Evolutionary conservation across 1,284 basidiomycete genomes (phyloP).

Genomic region (Boletus mariae): DNA sequence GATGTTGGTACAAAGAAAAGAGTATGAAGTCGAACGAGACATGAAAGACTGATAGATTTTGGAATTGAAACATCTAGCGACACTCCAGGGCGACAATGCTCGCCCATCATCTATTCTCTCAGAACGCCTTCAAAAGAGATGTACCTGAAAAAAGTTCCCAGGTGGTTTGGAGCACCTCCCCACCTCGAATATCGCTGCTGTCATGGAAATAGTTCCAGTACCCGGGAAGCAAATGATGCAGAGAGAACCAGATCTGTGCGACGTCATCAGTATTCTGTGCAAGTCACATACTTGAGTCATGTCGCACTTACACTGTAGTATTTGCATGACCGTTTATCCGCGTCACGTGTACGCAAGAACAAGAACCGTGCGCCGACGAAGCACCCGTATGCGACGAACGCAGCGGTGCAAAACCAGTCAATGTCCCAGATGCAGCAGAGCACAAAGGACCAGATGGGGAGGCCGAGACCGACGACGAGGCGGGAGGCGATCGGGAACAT

Average conservation of each 20-base stretch:
- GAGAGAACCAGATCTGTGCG: constrained; percentile 30
- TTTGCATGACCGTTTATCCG: constrained; percentile 32
- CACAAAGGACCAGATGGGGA: background rate
- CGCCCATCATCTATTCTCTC: background rate
- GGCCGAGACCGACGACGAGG: background rate
- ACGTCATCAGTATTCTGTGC: background rate
- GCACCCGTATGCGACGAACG: constrained; percentile 28
- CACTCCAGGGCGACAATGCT: no score
- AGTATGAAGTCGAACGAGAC: background rate
- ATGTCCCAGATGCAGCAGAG: constrained; percentile 28
- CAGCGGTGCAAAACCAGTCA: constrained; percentile 19
- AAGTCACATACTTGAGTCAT: background rate
- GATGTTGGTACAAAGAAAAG: background rate
- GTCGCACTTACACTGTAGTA: constrained; percentile 32
- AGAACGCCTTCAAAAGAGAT: constrained; percentile 12
- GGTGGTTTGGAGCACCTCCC: constrained; percentile 22
- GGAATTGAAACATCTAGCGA: no score
- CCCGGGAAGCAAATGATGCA: constrained; percentile 32
- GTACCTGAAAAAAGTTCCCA: constrained; percentile 22
- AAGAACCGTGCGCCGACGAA: constrained; percentile 31
- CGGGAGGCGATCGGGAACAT: constrained; percentile 24
- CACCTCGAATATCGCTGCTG: constrained; percentile 7
- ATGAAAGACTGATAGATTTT: background rate
- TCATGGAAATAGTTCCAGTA: constrained; percentile 35
- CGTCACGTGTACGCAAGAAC: constrained; percentile 18